A percentile compares a stretch with the other conserved stretches of the same genome.
Conservation (phyloP, 2,329 filamentous ascomycete species). For the Fonsecaea multimorphosa region DNA sequence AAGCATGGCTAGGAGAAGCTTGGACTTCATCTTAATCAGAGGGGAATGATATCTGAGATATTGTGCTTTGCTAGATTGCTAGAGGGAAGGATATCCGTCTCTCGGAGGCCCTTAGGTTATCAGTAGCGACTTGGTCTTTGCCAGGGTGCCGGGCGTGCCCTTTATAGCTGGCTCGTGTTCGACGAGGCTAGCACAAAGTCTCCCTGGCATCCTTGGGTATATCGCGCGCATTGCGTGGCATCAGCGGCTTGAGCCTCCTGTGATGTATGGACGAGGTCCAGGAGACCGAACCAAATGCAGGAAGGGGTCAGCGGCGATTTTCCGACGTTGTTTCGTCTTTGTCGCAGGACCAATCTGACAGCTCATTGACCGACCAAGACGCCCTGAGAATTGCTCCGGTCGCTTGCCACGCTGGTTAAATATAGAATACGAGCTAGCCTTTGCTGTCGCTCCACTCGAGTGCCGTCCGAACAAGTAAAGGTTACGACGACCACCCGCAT, state of each 20-base stretch:
- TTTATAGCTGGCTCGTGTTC: slow-evolving; percentile 6
- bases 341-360: slow-evolving; percentile 16
- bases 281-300: background rate
- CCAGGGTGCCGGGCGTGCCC: background rate
- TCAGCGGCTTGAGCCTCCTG: slow-evolving; percentile 12
- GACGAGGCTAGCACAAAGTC: background rate
- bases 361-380: slow-evolving; percentile 8
- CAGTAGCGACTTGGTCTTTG: background rate
- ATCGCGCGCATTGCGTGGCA: slow-evolving; percentile 18
- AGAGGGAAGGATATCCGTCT: background rate
- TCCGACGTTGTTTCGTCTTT: background rate
- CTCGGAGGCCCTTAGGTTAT: background rate
- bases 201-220: background rate
- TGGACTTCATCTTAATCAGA: slow-evolving; percentile 8
- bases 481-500: background rate
- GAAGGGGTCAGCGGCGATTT: slow-evolving; percentile 2
- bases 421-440: background rate
- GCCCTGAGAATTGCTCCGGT: background rate
- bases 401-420: slow-evolving; percentile 1
- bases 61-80: background rate
- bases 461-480: background rate
- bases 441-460: background rate
- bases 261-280: background rate
- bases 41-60: background rate
- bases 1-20: slow-evolving; percentile 9